phyloP scores from a whole-genome alignment of 352 stramenopile species.

The Globisporangium lucens region DNA sequence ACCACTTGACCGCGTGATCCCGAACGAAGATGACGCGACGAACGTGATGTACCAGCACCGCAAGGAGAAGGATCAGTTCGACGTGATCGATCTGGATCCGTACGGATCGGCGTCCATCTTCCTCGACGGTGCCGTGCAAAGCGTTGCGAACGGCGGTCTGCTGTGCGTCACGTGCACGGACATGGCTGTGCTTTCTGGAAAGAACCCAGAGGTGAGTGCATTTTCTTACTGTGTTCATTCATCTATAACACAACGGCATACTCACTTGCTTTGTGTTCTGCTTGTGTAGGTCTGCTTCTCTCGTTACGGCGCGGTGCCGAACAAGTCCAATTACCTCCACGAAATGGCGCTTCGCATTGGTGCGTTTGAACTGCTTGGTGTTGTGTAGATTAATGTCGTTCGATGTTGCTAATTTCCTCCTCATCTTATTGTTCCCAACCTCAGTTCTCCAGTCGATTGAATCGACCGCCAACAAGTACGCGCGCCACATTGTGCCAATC shows the following conservation, averaged over 20 bases:
- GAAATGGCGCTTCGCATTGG: conserved; percentile 86
- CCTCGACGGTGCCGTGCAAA: conserved; percentile 96
- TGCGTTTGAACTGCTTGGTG: conserved; percentile 17
- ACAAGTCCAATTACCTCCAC: conserved; percentile 88
- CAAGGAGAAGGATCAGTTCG: conserved; percentile 92
- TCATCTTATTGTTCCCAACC: neutral
- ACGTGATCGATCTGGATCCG: conserved; percentile 99
- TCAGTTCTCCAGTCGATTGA: conserved; percentile 96
- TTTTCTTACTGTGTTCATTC: neutral
- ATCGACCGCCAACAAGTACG: conserved; percentile 93
- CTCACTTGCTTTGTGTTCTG: conserved; percentile 1
- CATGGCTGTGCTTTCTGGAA: conserved; percentile 92
- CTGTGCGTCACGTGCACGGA: conserved; percentile 99
- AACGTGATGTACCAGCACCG: conserved; percentile 88
- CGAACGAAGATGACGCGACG: conserved; percentile 82
- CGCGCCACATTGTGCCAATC: conserved; percentile 96
- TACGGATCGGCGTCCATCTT: conserved; percentile 99
- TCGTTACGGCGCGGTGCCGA: conserved; percentile 77
- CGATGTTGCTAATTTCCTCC: neutral
- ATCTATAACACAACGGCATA: neutral
- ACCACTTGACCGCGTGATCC: conserved; percentile 77
- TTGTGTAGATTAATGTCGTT: neutral
- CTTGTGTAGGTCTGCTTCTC: conserved; percentile 67
- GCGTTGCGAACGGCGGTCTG: conserved; percentile 94
- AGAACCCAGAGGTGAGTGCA: conserved; percentile 72